Evolutionary conservation across 495 filamentous ascomycete species (phyloP).

Genomic region (Daldinia bambusicola): DNA sequence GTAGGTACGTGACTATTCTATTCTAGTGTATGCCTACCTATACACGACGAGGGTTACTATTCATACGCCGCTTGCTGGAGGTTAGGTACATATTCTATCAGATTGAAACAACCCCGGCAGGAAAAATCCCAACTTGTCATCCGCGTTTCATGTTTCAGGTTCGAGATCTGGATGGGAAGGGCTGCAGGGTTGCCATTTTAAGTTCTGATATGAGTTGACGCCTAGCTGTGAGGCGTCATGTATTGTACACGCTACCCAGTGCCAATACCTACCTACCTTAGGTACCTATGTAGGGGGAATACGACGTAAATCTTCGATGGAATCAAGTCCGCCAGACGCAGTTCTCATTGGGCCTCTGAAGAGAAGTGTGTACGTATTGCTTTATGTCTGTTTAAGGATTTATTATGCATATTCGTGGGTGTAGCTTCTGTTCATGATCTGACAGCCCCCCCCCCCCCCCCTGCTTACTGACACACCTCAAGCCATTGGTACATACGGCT

Average conservation of each 20-base stretch:
- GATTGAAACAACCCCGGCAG: slow-evolving; percentile 28
- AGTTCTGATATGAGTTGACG: slow-evolving; percentile 34
- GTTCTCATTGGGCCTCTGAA: slow-evolving; percentile 22
- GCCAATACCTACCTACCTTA: too few species aligned
- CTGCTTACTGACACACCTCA: slow-evolving; percentile 29
- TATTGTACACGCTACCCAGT: not conserved
- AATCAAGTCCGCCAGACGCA: slow-evolving; percentile 5
- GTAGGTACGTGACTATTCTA: not conserved
- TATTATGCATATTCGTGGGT: slow-evolving; percentile 33
- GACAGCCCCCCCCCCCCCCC: slow-evolving; percentile 13
- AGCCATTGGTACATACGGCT: slow-evolving; percentile 24
- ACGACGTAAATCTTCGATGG: slow-evolving; percentile 17
- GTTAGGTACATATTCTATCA: not conserved
- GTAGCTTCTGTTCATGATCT: slow-evolving; percentile 39
- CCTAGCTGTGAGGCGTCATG: slow-evolving; percentile 26
- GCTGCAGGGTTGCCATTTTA: slow-evolving; percentile 36
- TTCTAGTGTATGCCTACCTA: not conserved
- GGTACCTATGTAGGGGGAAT: not conserved
- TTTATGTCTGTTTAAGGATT: slow-evolving; percentile 41
- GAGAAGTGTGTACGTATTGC: slow-evolving; percentile 19
- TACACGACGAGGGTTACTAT: slow-evolving; percentile 4
- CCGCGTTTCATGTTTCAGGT: slow-evolving; percentile 37
- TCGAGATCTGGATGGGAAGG: slow-evolving; percentile 27
- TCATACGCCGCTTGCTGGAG: slow-evolving; percentile 11
- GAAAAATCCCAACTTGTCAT: slow-evolving; percentile 28